Evolutionary conservation across 2,329 filamentous ascomycete species (phyloP).

Genomic region (Diplocarpon rosae): DNA sequence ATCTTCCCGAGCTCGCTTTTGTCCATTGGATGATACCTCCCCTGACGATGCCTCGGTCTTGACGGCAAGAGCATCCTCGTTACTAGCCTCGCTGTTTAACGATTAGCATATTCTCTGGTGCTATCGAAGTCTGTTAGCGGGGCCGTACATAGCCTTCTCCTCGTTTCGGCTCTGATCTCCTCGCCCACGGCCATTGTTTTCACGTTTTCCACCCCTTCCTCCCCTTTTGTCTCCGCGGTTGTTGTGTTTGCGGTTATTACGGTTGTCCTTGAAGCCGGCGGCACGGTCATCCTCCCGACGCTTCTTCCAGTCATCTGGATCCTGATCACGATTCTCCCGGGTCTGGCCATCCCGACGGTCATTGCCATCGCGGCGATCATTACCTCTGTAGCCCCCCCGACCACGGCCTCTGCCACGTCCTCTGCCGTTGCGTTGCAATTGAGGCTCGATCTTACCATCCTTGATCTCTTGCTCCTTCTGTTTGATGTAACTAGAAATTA

Average conservation of each 20-base stretch:
- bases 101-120: background rate
- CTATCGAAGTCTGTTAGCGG: background rate
- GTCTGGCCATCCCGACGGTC: slow-evolving; percentile 20
- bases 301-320: slow-evolving; percentile 52
- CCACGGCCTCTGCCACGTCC: slow-evolving; percentile 9
- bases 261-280: slow-evolving; percentile 40
- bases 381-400: slow-evolving; percentile 6
- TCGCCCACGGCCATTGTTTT: slow-evolving; percentile 27
- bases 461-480: slow-evolving; percentile 64
- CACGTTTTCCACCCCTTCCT: slow-evolving; percentile 34
- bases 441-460: slow-evolving; percentile 54
- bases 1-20: slow-evolving; percentile 15
- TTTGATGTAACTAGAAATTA: slow-evolving; percentile 59
- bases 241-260: slow-evolving; percentile 26
- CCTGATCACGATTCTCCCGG: slow-evolving; percentile 25
- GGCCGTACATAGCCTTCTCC: slow-evolving; percentile 24
- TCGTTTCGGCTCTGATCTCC: slow-evolving; percentile 29
- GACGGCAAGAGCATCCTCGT: background rate
- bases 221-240: slow-evolving; percentile 31
- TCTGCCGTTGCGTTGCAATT: slow-evolving; percentile 26
- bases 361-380: background rate
- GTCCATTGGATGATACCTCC: slow-evolving; percentile 11
- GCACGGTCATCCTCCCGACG: slow-evolving; percentile 51
- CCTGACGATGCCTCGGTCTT: slow-evolving; percentile 16
- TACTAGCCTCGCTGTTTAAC: background rate